These are phyloP conservation scores for Talaromyces sp. DNA, from an alignment of 2,329 filamentous ascomycete genomes.

Conservation along the genomic window DNA sequence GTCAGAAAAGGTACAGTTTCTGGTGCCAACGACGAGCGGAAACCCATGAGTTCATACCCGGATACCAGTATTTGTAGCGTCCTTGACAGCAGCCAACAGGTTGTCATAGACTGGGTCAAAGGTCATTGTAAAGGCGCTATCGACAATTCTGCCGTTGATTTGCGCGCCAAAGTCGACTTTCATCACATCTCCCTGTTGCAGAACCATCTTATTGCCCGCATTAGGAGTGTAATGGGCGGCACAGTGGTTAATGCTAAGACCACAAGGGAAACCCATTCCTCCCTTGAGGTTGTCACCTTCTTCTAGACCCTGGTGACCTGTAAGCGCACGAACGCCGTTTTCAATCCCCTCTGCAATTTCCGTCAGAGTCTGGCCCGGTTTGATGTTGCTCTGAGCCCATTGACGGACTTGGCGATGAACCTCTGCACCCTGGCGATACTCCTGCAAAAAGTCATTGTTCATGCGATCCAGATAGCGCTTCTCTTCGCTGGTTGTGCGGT, in stretches of 20 bases:
- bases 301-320: constrained; percentile 68
- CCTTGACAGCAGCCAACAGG: constrained; percentile 60
- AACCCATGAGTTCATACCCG: constrained; percentile 38
- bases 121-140: constrained; percentile 64
- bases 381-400: constrained; percentile 73
- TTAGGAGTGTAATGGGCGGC: constrained; percentile 86
- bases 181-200: constrained; percentile 63
- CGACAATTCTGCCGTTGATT: constrained; percentile 64
- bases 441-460: constrained; percentile 70
- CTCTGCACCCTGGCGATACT: constrained; percentile 81
- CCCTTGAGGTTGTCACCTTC: constrained; percentile 73
- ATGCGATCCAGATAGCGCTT: constrained; percentile 76
- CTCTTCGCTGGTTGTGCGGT: constrained; percentile 76
- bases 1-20: constrained; percentile 6
- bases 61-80: constrained; percentile 69
- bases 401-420: constrained; percentile 82
- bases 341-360: constrained; percentile 86
- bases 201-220: constrained; percentile 70
- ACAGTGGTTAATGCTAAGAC: constrained; percentile 76
- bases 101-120: constrained; percentile 65
- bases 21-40: neutral
- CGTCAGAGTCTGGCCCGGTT: constrained; percentile 72
- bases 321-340: constrained; percentile 69
- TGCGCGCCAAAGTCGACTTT: constrained; percentile 70
- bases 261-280: constrained; percentile 82